Evolutionary conservation across 208 protist species (phyloP), one percentile per base, ranked within the genome.

Genomic region (Borovskyia barvae): DNA sequence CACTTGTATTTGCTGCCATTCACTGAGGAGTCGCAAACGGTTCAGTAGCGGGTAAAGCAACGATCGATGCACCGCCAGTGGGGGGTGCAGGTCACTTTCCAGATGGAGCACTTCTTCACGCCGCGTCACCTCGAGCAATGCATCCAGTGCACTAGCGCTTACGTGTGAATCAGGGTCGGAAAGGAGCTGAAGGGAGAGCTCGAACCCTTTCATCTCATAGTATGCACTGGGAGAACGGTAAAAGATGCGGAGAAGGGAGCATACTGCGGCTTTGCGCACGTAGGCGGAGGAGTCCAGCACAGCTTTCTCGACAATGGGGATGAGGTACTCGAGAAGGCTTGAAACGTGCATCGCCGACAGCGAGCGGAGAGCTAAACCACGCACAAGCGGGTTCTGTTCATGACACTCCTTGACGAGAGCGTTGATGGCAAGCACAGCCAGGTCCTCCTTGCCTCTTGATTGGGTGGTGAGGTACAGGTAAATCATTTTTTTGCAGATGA

Each of bases 401-500:
- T 54, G 60, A 60, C 84, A 96, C 67, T 99, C 97, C 59, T 97
- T 97, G 60, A 93, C 83, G 5, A 98, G 76, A 6, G 97, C 98
- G 80, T 98, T 99, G 63, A 99, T 93, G 19, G 78, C 83, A 0
- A 99, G 73, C 11, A 99, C 74, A 20, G 97, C 82, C 3, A 98
- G 43, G 11, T 98, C 96, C 0, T 83, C 53, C 57, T 98, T 97
- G 19, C 71, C 66, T 37, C 87, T 75, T 1, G 97, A 97, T 58
- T 98, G 95, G 36, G 86, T 92, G 22, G 66, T 82, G 6, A 99
- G 75, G 52, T 98, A 99, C 24, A 98, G 84, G 76, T 99, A 99
- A 3, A 98, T 91, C 39, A 99, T 82, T 77, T 99, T 99, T 66
- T 99, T 99, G 48, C 94, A 86, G 7, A 98, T 88, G n/a, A 98